A percentile compares a stretch with the other conserved stretches of the same genome.
Evolutionary conservation across 179 eudicot genomes (phyloP).

Genomic region (Actinidia chinensis): DNA sequence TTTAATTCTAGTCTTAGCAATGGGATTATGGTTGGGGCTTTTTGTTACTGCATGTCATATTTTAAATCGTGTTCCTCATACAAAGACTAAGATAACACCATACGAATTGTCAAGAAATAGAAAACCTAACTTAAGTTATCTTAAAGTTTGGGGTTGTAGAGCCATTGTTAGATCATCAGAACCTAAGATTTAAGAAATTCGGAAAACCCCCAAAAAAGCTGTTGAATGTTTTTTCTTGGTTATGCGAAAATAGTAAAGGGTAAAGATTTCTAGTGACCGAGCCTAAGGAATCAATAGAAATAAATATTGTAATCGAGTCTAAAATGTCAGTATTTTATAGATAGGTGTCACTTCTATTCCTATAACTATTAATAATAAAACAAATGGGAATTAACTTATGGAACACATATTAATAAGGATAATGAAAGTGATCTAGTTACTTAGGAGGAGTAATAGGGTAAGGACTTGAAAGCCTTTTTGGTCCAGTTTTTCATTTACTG

Average conservation of each 20-base stretch:
- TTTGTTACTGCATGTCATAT: not conserved
- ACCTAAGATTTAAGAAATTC: not conserved
- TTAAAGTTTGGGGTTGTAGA: conserved; percentile 13
- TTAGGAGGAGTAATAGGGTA: no score
- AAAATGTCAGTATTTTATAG: not conserved
- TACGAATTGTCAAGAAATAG: not conserved
- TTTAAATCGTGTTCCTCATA: not conserved
- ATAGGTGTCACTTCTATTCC: no score
- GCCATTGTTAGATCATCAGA: not conserved
- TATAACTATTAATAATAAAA: no score
- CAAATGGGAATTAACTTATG: no score
- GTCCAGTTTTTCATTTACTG: no score
- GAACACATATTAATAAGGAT: no score
- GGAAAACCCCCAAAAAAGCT: not conserved
- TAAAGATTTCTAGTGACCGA: conserved; percentile 4
- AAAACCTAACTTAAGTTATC: not conserved
- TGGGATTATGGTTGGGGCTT: not conserved
- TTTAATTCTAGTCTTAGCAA: not conserved
- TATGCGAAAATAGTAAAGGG: not conserved
- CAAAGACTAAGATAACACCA: not conserved
- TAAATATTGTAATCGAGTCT: not conserved
- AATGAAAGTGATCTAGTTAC: no score
- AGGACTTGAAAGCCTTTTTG: no score
- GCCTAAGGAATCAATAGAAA: not conserved
- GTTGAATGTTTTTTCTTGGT: conserved; percentile 11